Conservation (phyloP, 2,329 filamentous ascomycete genomes). For the Colletotrichum camelliae region DNA sequence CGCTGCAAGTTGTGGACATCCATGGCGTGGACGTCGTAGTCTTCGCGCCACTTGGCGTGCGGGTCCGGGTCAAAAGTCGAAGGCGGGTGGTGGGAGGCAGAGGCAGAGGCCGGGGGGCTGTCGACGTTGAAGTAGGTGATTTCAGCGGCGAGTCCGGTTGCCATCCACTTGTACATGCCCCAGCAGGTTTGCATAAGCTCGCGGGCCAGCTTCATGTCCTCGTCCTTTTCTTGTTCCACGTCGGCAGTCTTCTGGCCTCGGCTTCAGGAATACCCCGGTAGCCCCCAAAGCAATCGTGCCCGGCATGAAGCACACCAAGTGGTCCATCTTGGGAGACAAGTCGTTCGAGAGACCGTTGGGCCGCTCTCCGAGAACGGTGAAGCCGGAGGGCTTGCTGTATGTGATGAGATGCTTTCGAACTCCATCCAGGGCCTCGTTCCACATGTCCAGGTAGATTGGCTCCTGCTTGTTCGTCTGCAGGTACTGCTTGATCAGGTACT, state of each 20-base stretch:
- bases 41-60: conserved; percentile 73
- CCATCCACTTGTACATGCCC: conserved; percentile 93
- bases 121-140: conserved; percentile 89
- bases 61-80: conserved; percentile 54
- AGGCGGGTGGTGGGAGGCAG: conserved; percentile 55
- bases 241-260: conserved; percentile 73
- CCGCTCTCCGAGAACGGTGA: conserved; percentile 90
- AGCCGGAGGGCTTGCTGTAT: conserved; percentile 79
- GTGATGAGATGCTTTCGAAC: conserved; percentile 92
- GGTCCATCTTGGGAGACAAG: conserved; percentile 93
- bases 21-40: conserved; percentile 80
- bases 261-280: conserved; percentile 80
- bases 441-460: conserved; percentile 87
- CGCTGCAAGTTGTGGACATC: conserved; percentile 93
- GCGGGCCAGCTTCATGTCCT: conserved; percentile 84
- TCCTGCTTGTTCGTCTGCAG: conserved; percentile 90
- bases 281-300: conserved; percentile 91
- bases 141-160: conserved; percentile 90
- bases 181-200: conserved; percentile 98
- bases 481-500: conserved; percentile 99
- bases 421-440: conserved; percentile 83
- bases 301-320: conserved; percentile 96
- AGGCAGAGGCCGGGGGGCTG: conserved; percentile 68
- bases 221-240: conserved; percentile 83
- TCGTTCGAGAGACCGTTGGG: conserved; percentile 71